Conservation (phyloP, 306 rosid genomes). For the Sicyos edulis region DNA sequence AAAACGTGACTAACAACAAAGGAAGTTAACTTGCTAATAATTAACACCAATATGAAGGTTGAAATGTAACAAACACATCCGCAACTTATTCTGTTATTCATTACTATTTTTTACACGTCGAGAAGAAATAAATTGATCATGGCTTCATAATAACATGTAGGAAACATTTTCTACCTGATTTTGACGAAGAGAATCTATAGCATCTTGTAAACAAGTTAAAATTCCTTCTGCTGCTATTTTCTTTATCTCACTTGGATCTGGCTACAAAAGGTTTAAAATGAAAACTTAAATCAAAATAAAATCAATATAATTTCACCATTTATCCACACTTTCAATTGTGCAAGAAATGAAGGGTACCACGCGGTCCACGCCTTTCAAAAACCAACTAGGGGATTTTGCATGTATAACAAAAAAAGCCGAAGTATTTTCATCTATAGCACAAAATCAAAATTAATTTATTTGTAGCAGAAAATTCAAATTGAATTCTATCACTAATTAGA, state of each 20-base stretch:
- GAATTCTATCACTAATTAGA: no score
- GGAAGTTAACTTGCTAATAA: background rate
- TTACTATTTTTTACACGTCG: background rate
- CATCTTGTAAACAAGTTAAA: constrained; percentile 87
- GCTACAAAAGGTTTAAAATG: constrained; percentile 45
- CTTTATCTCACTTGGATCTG: constrained; percentile 61
- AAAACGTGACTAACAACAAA: background rate
- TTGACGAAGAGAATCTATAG: constrained; percentile 59
- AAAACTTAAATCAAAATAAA: constrained; percentile 22
- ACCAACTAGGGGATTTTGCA: no score
- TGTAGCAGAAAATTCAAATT: no score
- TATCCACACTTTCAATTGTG: constrained; percentile 21
- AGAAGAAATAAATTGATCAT: background rate
- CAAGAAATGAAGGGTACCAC: constrained; percentile 22
- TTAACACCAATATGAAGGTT: background rate
- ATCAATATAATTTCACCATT: background rate
- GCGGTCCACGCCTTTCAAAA: constrained; percentile 16
- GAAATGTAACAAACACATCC: background rate
- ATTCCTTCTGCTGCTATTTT: constrained; percentile 90
- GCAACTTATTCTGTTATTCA: background rate
- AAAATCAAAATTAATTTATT: no score
- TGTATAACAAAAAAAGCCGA: no score
- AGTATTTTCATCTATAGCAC: no score
- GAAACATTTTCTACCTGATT: constrained; percentile 49
- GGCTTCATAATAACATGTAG: background rate